Evolutionary conservation across 2,329 filamentous ascomycete genomes (phyloP).

Genomic region (Rugonectria rugulosa): DNA sequence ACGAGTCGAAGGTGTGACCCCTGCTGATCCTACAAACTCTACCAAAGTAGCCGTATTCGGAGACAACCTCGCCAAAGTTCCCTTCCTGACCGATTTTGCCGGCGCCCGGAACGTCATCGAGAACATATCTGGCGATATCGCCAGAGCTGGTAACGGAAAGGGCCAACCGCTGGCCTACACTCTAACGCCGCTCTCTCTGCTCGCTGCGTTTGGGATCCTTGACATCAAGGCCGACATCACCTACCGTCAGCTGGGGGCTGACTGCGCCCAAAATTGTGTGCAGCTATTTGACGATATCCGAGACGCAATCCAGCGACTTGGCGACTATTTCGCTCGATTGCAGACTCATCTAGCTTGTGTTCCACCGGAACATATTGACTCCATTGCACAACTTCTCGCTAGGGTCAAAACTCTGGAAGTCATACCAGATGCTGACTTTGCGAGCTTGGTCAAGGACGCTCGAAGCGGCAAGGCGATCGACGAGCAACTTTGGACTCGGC

Average conservation of each 20-base stretch:
- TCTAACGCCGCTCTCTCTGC: slow-evolving; percentile 1
- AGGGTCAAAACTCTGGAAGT: neutral
- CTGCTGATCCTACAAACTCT: neutral
- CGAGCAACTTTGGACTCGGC: neutral
- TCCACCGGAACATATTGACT: neutral
- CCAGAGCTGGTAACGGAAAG: neutral
- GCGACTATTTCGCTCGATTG: neutral
- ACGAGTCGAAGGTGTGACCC: too few species aligned
- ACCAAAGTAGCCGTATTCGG: neutral
- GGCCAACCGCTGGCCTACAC: neutral
- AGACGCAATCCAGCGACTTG: neutral
- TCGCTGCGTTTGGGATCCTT: neutral
- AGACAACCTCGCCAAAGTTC: neutral
- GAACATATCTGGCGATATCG: neutral
- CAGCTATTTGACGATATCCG: neutral
- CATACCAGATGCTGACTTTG: neutral
- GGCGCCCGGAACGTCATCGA: neutral
- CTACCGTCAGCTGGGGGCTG: neutral
- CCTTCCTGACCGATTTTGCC: neutral
- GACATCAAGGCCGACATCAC: neutral
- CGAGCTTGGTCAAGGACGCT: neutral
- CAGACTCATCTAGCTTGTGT: neutral
- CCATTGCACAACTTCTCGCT: neutral
- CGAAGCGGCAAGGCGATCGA: slow-evolving; percentile 1
- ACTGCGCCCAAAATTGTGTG: neutral